Evolutionary conservation across 177 flowering plant species (phyloP), one percentile per base, ranked within the genome.

Genomic region (Vitis hybrid): DNA sequence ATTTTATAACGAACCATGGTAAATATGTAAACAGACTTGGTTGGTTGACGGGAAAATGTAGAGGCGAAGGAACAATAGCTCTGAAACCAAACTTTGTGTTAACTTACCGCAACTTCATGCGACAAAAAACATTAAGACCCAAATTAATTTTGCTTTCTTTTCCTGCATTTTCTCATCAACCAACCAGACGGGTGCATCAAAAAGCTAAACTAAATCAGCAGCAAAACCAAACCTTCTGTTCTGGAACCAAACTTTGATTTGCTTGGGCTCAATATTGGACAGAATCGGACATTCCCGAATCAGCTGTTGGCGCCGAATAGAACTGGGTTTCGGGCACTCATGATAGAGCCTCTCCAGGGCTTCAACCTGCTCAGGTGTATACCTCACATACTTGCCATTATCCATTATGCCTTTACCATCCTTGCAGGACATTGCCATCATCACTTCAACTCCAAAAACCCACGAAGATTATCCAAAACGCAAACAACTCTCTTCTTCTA

Each of bases 181-280:
- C 48, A 70, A 70, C 15, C 53, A 70, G 31, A 70, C 9, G 9
- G 6, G n/a, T 16, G 13, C 12, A 61, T 3, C 2, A 68, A 58
- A 29, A 16, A 3, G 11, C 59, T 59, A 62, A 49, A 56, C 10
- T 60, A 61, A 39, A 61, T 10, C 26, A 59, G 11, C 18, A n/a
- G 18, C 1, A 4, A n/a, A n/a, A 54, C 0, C 22, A 49, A 75
- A 95, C 99, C 99, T 89, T 75, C 99, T 80, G 69, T 95, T 95
- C 78, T 95, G 99, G 77, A 95, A 95, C 99, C 99, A 95, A 67
- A 95, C 99, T 83, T 95, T 95, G 74, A 95, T 95, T 77, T 95
- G 99, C 64, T 93, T 95, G 9, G 98, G 94, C 83, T 95, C 99
- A 48, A 95, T 95, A 78, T 93, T 85, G 58, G 97, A 90, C 77